These are phyloP conservation scores for Microdochium bolleyi DNA, from an alignment of 2,329 filamentous ascomycete species.

Conservation along the genomic window DNA sequence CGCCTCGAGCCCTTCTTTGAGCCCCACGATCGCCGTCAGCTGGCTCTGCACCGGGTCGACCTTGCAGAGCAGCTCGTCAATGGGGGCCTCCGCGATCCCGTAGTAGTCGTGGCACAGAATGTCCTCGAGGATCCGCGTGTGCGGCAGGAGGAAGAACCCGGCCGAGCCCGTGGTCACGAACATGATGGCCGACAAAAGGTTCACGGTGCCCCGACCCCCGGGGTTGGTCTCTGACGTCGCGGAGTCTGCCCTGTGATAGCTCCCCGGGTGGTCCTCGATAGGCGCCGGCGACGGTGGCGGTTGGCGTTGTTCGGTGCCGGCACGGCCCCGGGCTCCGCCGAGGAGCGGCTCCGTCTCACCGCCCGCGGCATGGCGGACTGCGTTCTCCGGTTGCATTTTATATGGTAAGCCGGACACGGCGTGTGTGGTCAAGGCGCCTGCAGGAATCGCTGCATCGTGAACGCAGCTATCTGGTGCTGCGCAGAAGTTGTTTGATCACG, in stretches of 20 bases:
- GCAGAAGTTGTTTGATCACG: too few species aligned
- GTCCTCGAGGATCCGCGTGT: constrained; percentile 26
- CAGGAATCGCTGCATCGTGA: too few species aligned
- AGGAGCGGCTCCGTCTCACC: not conserved
- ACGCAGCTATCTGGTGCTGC: too few species aligned
- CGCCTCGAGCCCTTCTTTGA: constrained; percentile 16
- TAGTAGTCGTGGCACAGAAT: constrained; percentile 27
- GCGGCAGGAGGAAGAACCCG: constrained; percentile 22
- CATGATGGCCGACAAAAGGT: constrained; percentile 21
- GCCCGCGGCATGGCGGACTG: not conserved
- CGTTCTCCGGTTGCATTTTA: not conserved
- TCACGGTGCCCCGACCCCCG: constrained; percentile 16
- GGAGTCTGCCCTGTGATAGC: not conserved
- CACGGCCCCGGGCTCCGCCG: too few species aligned
- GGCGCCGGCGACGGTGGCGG: too few species aligned
- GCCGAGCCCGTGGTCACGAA: constrained; percentile 19
- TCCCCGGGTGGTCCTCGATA: not conserved
- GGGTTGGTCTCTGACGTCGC: constrained; percentile 10
- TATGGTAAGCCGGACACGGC: not conserved
- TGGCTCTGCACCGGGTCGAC: constrained; percentile 21
- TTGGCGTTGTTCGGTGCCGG: too few species aligned
- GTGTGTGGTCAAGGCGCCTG: not conserved
- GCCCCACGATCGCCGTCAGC: constrained; percentile 25
- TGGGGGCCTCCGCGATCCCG: constrained; percentile 13
- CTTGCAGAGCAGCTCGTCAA: constrained; percentile 28